Evolutionary conservation across 2,329 filamentous ascomycete genomes (phyloP).

Genomic region (Emydomyces testavorans): DNA sequence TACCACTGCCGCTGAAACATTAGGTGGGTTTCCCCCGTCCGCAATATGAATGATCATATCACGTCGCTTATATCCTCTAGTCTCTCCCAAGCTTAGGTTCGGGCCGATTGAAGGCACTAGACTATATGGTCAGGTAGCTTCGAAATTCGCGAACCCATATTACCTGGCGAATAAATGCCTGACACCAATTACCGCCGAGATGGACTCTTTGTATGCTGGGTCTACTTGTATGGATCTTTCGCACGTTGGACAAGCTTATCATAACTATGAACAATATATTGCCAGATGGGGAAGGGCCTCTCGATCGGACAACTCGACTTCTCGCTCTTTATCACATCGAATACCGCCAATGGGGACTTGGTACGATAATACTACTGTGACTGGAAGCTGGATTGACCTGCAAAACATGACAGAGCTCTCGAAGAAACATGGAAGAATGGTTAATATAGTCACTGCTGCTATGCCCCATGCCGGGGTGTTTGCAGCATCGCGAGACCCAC

Average conservation of each 20-base stretch:
- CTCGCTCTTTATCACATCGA: constrained; percentile 37
- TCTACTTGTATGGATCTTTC: constrained; percentile 57
- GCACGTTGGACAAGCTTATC: constrained; percentile 51
- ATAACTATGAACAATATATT: constrained; percentile 55
- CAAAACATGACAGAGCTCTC: constrained; percentile 44
- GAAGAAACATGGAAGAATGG: constrained; percentile 42
- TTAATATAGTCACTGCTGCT: constrained; percentile 67
- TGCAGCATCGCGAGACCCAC: constrained; percentile 47
- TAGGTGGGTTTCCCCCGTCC: constrained; percentile 34
- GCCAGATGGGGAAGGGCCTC: constrained; percentile 44
- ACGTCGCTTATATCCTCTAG: constrained; percentile 25
- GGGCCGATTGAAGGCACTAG: constrained; percentile 41
- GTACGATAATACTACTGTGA: constrained; percentile 61
- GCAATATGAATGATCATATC: neutral
- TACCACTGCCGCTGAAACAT: constrained; percentile 61
- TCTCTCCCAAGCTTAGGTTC: constrained; percentile 58
- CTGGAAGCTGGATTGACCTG: constrained; percentile 55
- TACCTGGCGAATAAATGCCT: constrained; percentile 49
- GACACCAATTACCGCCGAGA: constrained; percentile 43
- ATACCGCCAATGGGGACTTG: constrained; percentile 53
- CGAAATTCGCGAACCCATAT: constrained; percentile 51
- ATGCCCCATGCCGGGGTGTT: constrained; percentile 65
- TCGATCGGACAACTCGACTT: constrained; percentile 34
- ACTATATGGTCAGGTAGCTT: constrained; percentile 47
- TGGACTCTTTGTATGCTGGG: constrained; percentile 35